Evolutionary conservation across 257 asterid genomes (phyloP).

Genomic region (Solanum boliviense): DNA sequence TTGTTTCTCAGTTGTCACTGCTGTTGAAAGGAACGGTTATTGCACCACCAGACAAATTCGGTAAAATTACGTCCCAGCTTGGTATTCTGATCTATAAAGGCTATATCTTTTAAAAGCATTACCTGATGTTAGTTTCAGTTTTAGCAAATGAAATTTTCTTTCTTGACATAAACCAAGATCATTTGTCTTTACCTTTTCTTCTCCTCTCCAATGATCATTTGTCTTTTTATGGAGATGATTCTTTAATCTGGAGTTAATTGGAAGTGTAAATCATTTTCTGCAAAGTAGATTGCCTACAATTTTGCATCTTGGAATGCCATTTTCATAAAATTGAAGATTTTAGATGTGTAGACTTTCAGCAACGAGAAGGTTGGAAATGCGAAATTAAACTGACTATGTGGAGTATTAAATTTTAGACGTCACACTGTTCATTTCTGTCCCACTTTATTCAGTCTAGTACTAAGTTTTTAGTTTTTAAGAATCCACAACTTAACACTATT

Average conservation of each 20-base stretch:
- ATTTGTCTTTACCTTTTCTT: neutral
- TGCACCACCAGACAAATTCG: slow-evolving; percentile 97
- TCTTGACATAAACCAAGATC: neutral
- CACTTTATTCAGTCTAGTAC: neutral
- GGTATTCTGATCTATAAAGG: neutral
- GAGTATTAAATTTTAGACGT: neutral
- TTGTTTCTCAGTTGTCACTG: slow-evolving; percentile 65
- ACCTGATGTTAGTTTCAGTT: neutral
- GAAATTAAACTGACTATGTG: neutral
- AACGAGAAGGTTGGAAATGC: neutral
- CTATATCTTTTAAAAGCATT: neutral
- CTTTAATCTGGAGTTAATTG: neutral
- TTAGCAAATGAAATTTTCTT: neutral
- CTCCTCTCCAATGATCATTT: neutral
- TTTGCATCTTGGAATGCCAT: neutral
- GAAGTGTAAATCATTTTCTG: neutral
- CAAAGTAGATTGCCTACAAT: neutral
- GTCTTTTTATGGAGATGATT: neutral
- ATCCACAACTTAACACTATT: neutral
- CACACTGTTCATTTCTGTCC: neutral
- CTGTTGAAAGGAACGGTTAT: slow-evolving; percentile 90
- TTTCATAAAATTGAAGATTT: neutral
- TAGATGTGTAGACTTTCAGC: neutral
- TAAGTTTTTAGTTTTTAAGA: neutral
- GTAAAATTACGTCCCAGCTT: slow-evolving; percentile 25